A percentile compares a stretch with the other conserved stretches of the same genome.
phyloP scores from a whole-genome alignment of 163 green algal species.

The Coccomyxa subellipsoidea region DNA sequence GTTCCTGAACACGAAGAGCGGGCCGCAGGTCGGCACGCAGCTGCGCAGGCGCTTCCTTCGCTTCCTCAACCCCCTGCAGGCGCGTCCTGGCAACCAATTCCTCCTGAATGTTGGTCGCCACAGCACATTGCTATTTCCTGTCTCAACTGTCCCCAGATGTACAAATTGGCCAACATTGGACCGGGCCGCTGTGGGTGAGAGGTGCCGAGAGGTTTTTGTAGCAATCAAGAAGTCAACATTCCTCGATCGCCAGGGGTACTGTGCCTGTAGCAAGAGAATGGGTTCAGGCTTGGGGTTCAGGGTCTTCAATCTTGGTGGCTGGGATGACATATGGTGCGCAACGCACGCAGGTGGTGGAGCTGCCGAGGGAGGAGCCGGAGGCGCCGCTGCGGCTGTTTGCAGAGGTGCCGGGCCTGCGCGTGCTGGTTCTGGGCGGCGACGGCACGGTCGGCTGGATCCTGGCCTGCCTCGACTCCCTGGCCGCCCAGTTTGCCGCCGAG shows the following conservation, averaged over 20 bases:
- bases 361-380: slow-evolving; percentile 56
- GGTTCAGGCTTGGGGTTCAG: no score
- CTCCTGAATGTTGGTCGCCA: neutral
- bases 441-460: slow-evolving; percentile 64
- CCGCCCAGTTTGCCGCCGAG: neutral
- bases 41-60: slow-evolving; percentile 61
- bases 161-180: no score
- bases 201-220: no score
- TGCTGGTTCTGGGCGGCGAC: slow-evolving; percentile 67
- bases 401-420: slow-evolving; percentile 34
- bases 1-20: slow-evolving; percentile 69
- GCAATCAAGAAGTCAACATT: no score
- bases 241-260: no score
- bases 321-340: no score
- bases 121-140: no score
- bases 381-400: slow-evolving; percentile 54
- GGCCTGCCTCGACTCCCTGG: slow-evolving; percentile 37
- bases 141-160: no score
- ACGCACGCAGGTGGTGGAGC: slow-evolving; percentile 61
- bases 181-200: no score
- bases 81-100: neutral
- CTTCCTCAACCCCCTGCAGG: slow-evolving; percentile 72
- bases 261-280: no score
- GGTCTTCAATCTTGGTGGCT: no score
- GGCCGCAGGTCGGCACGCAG: slow-evolving; percentile 45